Evolutionary conservation across 1,139 yeast genomes (phyloP).

Genomic region (Kurtzmaniella quercitrusa): DNA sequence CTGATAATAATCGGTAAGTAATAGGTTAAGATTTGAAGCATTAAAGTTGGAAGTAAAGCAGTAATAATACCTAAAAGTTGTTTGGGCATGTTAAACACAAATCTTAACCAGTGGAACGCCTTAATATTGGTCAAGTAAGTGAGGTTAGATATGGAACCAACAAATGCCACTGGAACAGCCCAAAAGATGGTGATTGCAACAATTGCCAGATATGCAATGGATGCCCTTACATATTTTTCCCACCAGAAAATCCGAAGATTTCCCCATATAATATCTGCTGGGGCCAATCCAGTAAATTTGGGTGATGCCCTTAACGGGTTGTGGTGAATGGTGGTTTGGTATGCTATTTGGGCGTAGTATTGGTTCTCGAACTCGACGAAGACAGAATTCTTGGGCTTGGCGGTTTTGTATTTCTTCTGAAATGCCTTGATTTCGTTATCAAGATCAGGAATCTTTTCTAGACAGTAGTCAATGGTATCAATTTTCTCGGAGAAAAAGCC

Average conservation of each 20-base stretch:
- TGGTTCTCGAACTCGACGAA: conserved; percentile 71
- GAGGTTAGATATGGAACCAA: conserved; percentile 75
- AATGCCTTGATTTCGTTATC: conserved; percentile 50
- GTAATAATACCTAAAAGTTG: conserved; percentile 62
- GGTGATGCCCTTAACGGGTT: conserved; percentile 49
- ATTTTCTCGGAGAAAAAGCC: conserved; percentile 52
- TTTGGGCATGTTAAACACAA: conserved; percentile 60
- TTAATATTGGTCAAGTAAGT: conserved; percentile 53
- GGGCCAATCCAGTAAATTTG: conserved; percentile 52
- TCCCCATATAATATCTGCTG: conserved; percentile 62
- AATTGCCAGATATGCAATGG: conserved; percentile 58
- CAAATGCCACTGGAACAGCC: conserved; percentile 95
- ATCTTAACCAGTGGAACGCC: conserved; percentile 58
- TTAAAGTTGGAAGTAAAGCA: conserved; percentile 69
- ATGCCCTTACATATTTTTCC: conserved; percentile 63
- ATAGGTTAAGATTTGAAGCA: conserved; percentile 65
- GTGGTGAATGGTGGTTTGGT: conserved; percentile 54
- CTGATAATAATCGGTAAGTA: conserved; percentile 78
- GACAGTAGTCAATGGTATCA: conserved; percentile 57
- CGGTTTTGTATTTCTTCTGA: conserved; percentile 43
- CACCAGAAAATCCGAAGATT: conserved; percentile 80
- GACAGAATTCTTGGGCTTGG: conserved; percentile 51
- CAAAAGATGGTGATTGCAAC: conserved; percentile 63
- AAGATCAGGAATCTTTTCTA: conserved; percentile 49
- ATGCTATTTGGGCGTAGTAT: conserved; percentile 67